phyloP scores from a whole-genome alignment of 352 stramenopile genomes.

The Pythium insidiosum region DNA sequence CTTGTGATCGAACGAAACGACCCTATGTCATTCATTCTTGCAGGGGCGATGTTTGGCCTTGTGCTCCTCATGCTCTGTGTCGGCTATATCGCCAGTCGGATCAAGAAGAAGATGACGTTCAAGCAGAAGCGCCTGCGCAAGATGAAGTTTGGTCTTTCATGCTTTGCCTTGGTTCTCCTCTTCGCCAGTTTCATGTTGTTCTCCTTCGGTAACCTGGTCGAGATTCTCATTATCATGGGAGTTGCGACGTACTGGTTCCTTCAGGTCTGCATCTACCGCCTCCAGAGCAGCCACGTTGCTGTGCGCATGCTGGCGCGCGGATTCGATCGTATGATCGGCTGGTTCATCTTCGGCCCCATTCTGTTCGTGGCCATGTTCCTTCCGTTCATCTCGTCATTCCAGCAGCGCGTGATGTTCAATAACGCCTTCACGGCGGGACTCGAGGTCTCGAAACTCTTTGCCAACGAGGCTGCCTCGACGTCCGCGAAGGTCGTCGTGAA shows the following conservation, averaged over 20 bases:
- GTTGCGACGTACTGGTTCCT: slow-evolving; percentile 24
- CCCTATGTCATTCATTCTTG: slow-evolving; percentile 11
- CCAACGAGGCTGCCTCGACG: slow-evolving; percentile 19
- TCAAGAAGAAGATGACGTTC: slow-evolving; percentile 30
- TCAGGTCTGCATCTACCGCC: slow-evolving; percentile 21
- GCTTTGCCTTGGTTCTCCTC: slow-evolving; percentile 14
- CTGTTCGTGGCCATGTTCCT: slow-evolving; percentile 36
- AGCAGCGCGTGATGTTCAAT: slow-evolving; percentile 49
- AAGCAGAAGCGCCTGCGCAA: slow-evolving; percentile 28
- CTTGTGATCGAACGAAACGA: slow-evolving; percentile 7
- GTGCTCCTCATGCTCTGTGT: slow-evolving; percentile 19
- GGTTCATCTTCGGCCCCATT: slow-evolving; percentile 28
- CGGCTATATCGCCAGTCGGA: slow-evolving; percentile 19
- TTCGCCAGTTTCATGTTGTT: slow-evolving; percentile 17
- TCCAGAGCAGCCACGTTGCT: slow-evolving; percentile 18
- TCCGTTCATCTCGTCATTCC: slow-evolving; percentile 29
- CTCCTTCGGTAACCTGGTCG: slow-evolving; percentile 19
- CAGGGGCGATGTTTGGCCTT: slow-evolving; percentile 18
- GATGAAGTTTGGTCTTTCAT: slow-evolving; percentile 26
- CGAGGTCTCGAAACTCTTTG: slow-evolving; percentile 34
- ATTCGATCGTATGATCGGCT: slow-evolving; percentile 22
- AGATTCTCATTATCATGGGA: slow-evolving; percentile 18
- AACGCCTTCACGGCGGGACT: slow-evolving; percentile 62
- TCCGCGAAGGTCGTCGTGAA: slow-evolving; percentile 22
- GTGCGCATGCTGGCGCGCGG: slow-evolving; percentile 16